Evolutionary conservation across 768 basidiomycete species (phyloP).

Genomic region (Lactarius akahatsu): DNA sequence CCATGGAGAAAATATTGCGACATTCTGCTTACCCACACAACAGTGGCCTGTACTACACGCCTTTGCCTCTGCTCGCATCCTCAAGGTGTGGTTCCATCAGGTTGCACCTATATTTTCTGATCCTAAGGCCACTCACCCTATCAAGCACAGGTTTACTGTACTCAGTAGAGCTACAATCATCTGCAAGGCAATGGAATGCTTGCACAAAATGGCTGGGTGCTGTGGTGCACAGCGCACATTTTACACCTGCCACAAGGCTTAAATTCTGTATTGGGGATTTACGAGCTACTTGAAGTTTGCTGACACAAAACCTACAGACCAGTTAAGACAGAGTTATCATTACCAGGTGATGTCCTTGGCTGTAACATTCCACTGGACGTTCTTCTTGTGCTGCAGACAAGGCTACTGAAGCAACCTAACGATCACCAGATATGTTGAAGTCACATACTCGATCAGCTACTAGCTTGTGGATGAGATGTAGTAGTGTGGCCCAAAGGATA

Average conservation of each 20-base stretch:
- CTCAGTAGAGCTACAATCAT: slow-evolving; percentile 21
- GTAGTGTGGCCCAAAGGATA: too few species aligned
- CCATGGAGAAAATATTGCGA: slow-evolving; percentile 4
- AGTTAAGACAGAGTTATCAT: slow-evolving; percentile 25
- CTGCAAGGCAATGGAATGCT: slow-evolving; percentile 12
- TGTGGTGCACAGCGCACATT: slow-evolving; percentile 27
- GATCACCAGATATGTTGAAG: too few species aligned
- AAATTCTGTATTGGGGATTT: neutral
- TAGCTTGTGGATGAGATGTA: too few species aligned
- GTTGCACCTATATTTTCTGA: slow-evolving; percentile 9
- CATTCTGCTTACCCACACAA: slow-evolving; percentile 18
- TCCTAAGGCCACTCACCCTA: neutral
- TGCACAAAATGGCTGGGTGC: slow-evolving; percentile 19
- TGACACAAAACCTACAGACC: neutral
- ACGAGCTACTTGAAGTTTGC: neutral
- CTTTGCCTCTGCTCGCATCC: slow-evolving; percentile 12
- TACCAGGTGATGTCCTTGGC: slow-evolving; percentile 32
- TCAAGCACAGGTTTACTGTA: slow-evolving; percentile 17
- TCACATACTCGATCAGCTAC: too few species aligned
- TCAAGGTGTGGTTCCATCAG: slow-evolving; percentile 19
- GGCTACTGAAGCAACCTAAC: too few species aligned
- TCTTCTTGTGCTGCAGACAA: too few species aligned
- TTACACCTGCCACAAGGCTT: slow-evolving; percentile 1
- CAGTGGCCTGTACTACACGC: slow-evolving; percentile 18
- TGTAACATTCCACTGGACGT: too few species aligned